These are phyloP conservation scores for Cryptosporidium ubiquitum DNA, from an alignment of 169 alveolate genomes.

Conservation along the genomic window DNA sequence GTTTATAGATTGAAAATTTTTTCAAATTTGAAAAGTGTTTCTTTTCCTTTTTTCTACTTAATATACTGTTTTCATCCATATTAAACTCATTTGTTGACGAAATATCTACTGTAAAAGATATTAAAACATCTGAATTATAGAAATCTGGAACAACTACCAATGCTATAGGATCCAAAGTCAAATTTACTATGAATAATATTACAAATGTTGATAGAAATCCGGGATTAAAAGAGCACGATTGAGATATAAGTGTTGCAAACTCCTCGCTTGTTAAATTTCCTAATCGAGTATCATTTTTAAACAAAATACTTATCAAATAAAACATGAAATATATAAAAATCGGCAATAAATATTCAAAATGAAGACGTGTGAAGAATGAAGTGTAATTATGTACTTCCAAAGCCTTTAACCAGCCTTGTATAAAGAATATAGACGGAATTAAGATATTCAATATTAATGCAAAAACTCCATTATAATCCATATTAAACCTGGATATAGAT, in stretches of 20 bases:
- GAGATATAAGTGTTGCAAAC: neutral
- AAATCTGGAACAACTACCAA: constrained; percentile 15
- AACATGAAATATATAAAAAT: neutral
- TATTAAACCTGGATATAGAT: constrained; percentile 4
- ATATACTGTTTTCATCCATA: neutral
- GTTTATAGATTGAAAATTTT: neutral
- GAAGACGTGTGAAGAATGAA: constrained; percentile 8
- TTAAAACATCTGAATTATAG: neutral
- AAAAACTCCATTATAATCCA: neutral
- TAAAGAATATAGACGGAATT: constrained; percentile 28
- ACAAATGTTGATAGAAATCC: constrained; percentile 14
- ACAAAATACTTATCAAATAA: constrained; percentile 19
- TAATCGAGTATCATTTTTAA: neutral
- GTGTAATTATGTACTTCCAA: neutral
- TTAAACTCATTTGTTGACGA: neutral
- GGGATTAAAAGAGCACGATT: constrained; percentile 6
- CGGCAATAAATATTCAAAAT: constrained; percentile 27
- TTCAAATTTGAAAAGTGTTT: neutral
- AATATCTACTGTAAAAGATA: neutral
- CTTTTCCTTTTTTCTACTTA: neutral
- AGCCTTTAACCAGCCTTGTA: constrained; percentile 48
- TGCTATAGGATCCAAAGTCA: constrained; percentile 22
- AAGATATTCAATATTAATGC: neutral
- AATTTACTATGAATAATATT: neutral
- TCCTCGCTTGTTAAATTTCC: constrained; percentile 1